These are phyloP conservation scores for Elymus sibiricus DNA, from an alignment of 176 grass and related monocot genomes.

Conservation along the genomic window DNA sequence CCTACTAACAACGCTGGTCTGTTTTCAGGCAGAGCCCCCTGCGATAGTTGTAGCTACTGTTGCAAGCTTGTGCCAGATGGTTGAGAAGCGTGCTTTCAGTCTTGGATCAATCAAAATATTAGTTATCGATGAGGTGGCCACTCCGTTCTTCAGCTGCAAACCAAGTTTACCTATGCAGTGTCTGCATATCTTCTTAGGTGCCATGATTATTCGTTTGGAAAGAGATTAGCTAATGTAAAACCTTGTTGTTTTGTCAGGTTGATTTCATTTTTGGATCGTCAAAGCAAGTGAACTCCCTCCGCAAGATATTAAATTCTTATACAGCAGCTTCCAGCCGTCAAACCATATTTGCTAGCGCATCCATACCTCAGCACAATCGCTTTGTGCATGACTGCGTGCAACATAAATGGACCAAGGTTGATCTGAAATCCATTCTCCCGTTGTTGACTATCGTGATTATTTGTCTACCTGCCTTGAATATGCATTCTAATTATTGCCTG, in stretches of 20 bases:
- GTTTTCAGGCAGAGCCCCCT: slow-evolving; percentile 79
- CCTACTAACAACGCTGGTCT: neutral
- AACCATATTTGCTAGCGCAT: slow-evolving; percentile 90
- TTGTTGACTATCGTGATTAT: neutral
- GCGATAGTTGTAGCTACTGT: slow-evolving; percentile 75
- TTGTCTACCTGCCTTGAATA: neutral
- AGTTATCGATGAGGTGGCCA: slow-evolving; percentile 78
- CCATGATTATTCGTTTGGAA: neutral
- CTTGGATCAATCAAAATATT: slow-evolving; percentile 73
- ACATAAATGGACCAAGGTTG: slow-evolving; percentile 85
- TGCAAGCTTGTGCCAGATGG: slow-evolving; percentile 85
- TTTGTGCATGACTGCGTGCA: slow-evolving; percentile 85
- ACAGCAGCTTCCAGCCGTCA: slow-evolving; percentile 61
- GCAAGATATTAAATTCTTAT: slow-evolving; percentile 80
- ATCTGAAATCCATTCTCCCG: slow-evolving; percentile 1
- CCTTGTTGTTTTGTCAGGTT: slow-evolving; percentile 44
- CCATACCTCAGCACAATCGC: slow-evolving; percentile 92
- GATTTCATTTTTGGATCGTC: slow-evolving; percentile 92
- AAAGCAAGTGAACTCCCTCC: slow-evolving; percentile 74
- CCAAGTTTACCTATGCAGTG: neutral
- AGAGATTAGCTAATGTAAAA: neutral
- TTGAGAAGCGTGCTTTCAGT: slow-evolving; percentile 64
- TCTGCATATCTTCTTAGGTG: neutral
- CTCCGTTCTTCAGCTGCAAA: neutral
- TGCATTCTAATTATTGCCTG: neutral